phyloP scores from a whole-genome alignment of 1,284 basidiomycete genomes.

The Peniophora sp. region DNA sequence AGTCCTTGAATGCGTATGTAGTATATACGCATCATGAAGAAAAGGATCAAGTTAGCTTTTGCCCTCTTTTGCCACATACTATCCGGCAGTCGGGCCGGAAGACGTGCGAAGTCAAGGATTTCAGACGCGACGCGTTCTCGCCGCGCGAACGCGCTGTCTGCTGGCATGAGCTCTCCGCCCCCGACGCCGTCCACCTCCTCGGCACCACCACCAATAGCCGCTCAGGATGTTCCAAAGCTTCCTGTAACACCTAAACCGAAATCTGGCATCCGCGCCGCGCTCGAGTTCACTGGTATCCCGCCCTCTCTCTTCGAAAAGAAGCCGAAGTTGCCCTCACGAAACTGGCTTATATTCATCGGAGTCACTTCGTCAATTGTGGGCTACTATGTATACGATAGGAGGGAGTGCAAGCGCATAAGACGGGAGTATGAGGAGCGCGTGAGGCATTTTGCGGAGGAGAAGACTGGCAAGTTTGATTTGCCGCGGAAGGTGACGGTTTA shows the following conservation, averaged over 20 bases:
- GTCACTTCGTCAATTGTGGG: slow-evolving; percentile 66
- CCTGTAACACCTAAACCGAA: slow-evolving; percentile 7
- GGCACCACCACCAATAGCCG: neutral
- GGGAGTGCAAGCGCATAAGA: slow-evolving; percentile 70
- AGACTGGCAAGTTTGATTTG: slow-evolving; percentile 57
- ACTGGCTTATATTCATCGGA: slow-evolving; percentile 89
- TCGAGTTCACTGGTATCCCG: slow-evolving; percentile 47
- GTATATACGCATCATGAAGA: too few species aligned
- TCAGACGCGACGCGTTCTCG: too few species aligned
- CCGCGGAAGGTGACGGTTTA: slow-evolving; percentile 85
- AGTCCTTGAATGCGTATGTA: too few species aligned
- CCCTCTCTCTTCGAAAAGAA: slow-evolving; percentile 66
- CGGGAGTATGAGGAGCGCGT: slow-evolving; percentile 79
- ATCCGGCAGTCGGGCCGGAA: too few species aligned
- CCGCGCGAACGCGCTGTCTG: neutral
- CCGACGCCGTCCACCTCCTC: neutral
- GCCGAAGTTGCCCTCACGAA: slow-evolving; percentile 80
- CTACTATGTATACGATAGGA: slow-evolving; percentile 81
- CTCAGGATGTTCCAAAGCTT: slow-evolving; percentile 1
- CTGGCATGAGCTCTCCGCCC: neutral
- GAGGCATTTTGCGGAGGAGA: slow-evolving; percentile 63
- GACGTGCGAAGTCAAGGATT: too few species aligned
- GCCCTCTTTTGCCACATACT: too few species aligned
- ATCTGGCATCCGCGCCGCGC: slow-evolving; percentile 24
- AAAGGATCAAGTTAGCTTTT: too few species aligned